Evolutionary conservation across 345 rosid species (phyloP), one percentile per base, ranked within the genome.

Genomic region (Rhizophora apiculata): DNA sequence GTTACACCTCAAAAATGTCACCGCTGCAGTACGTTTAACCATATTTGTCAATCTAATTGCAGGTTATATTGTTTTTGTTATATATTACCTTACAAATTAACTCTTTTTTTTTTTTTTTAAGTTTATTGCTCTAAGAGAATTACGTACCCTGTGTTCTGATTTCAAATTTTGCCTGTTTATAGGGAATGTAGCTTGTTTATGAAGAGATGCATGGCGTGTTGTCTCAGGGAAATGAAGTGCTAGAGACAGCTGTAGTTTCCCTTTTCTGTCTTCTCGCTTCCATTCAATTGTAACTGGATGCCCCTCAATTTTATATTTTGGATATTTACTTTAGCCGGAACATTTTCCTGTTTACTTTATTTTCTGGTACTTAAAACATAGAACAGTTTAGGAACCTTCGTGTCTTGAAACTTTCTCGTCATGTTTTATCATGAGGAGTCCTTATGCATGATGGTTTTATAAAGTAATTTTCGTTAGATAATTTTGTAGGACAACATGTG

Each of bases 281-380:
- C 11, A 19, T 37, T 46, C 74, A 72, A 59, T 16, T 64, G 73
- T 64, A 72, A n/a, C 46, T 30, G 26, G 65, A 62, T 62, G 57
- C 39, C 49, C 67, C 51, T 59, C 65, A 27, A 26, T 73, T 69
- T 58, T 30, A 63, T 78, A 63, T 67, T 65, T 70, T 74, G 66
- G 60, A 69, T 67, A 64, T 69, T 63, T 56, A 37, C 62, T 69
- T 56, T 43, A 46, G 61, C 69, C 19, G 11, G 20, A 48, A 1
- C 34, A 22, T 29, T 68, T 70, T 68, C 66, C 36, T 52, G 69
- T 70, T 68, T 39, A 58, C 39, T 58, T 64, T 64, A 43, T 43
- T 15, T 43, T 13, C 49, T 43, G 49, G 49, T 43, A 43, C 49
- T 43, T 43, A 13, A 43, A 43, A 43, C 18, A 43, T 43, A 43